phyloP scores from a whole-genome alignment of 176 grass and related monocot genomes.

The Pontederia paniculata region DNA sequence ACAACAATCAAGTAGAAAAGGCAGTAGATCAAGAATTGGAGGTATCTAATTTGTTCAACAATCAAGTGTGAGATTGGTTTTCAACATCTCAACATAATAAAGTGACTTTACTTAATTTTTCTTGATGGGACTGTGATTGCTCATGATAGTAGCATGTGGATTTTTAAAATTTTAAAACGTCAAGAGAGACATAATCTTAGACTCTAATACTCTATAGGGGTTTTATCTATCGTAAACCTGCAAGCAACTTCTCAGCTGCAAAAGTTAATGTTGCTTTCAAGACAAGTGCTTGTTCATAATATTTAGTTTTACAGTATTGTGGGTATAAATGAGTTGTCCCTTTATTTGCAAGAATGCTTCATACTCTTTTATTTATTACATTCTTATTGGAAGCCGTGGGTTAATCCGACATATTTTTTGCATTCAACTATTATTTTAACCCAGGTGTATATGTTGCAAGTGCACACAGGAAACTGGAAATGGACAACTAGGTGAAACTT shows the following conservation, averaged over 20 bases:
- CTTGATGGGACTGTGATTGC: too few species aligned
- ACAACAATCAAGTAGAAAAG: too few species aligned
- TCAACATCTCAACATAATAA: too few species aligned
- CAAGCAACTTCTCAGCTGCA: slow-evolving; percentile 34
- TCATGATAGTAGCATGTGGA: too few species aligned
- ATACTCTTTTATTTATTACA: not conserved
- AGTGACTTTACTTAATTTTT: too few species aligned
- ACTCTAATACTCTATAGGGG: slow-evolving; percentile 33
- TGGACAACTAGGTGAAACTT: slow-evolving; percentile 34
- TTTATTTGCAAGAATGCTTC: slow-evolving; percentile 9
- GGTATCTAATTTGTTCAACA: too few species aligned
- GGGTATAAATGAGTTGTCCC: not conserved
- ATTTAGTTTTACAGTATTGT: not conserved
- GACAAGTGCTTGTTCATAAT: slow-evolving; percentile 28
- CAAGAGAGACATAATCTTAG: too few species aligned
- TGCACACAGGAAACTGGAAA: slow-evolving; percentile 69
- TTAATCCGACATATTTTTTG: not conserved
- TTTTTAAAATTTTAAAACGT: too few species aligned
- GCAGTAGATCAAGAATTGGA: too few species aligned
- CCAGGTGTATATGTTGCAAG: slow-evolving; percentile 25
- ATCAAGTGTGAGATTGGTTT: too few species aligned
- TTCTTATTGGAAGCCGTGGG: not conserved
- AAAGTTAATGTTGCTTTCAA: slow-evolving; percentile 32
- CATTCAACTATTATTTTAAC: not conserved
- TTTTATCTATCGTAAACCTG: slow-evolving; percentile 34